These are phyloP conservation scores for Neurospora sp. DNA, from an alignment of 495 filamentous ascomycete genomes.

Conservation along the genomic window DNA sequence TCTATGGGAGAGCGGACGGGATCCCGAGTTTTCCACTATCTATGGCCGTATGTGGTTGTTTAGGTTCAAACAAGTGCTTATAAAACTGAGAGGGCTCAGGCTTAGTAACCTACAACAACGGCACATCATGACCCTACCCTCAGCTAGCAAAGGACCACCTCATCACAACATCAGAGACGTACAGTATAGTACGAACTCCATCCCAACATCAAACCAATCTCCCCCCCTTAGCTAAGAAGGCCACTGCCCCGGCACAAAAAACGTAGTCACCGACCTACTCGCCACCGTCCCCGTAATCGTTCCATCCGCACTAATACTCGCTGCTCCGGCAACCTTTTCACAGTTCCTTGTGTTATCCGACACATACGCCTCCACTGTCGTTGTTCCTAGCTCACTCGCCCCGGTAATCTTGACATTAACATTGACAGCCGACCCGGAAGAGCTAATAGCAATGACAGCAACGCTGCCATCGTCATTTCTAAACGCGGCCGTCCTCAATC, in stretches of 20 bases:
- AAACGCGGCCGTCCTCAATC: slow-evolving; percentile 39
- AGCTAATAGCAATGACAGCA: slow-evolving; percentile 38
- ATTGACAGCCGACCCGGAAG: slow-evolving; percentile 18
- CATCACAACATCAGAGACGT: no score
- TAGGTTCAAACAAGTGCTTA: no score
- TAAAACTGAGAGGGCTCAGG: no score
- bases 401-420: slow-evolving; percentile 22
- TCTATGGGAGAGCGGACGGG: slow-evolving; percentile 43
- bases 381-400: slow-evolving; percentile 1
- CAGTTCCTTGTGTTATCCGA: slow-evolving; percentile 27
- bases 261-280: slow-evolving; percentile 26
- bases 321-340: slow-evolving; percentile 12
- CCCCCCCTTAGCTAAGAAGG: not conserved
- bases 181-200: not conserved
- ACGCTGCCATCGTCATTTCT: slow-evolving; percentile 39
- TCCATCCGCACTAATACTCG: slow-evolving; percentile 19
- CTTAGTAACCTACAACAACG: no score
- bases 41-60: slow-evolving; percentile 21
- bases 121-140: no score
- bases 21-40: slow-evolving; percentile 33
- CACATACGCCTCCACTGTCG: slow-evolving; percentile 25
- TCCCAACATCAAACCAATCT: not conserved
- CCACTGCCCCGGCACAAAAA: slow-evolving; percentile 12
- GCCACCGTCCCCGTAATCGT: slow-evolving; percentile 27
- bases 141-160: no score